Evolutionary conservation across 1,284 basidiomycete genomes (phyloP), one percentile per base, ranked within the genome.

Genomic region (Microbotryomycetes sp.): DNA sequence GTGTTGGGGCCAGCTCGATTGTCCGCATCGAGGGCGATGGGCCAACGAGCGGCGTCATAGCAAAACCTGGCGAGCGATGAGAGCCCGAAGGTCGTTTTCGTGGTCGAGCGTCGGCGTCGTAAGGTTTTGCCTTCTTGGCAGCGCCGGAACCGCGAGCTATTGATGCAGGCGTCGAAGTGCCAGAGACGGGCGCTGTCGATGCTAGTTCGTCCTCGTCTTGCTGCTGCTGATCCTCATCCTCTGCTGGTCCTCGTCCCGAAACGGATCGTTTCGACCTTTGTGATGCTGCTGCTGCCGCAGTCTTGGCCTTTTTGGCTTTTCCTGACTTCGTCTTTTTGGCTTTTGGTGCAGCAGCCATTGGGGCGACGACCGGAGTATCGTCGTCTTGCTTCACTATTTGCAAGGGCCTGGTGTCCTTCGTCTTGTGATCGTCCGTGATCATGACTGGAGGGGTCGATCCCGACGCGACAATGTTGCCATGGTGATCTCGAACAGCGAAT

Each of bases 361-460:
- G 31, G 57, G 56, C 32, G 51, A 54, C 23, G 55, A 52, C 23
- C 56, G 32, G 49, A 12, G 62, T 28, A 23, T 55, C 58, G 62
- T 59, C 30, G 50, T 56, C 22, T 57, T 57, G 19, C 52, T 57
- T 2, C 53, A 63, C 16, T 53, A 46, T 45, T 32, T 14, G 60
- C 45, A 30, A 58, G 61, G 30, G 63, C 55, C 60, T 65, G 5
- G 60, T 80, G 67, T 77, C 75, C 6, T 82, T 84, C 42, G 90
- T 92, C 79, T 97, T 97, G 79, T 97, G 93, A 76, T 99, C 96
- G 77, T 99, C 96, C 3, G 94, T 99, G 71, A 98, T 98, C 86
- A 98, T 94, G 73, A 99, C 94, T 3, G 94, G 92, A 30, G 86
- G 86, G 2, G 91, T 92, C 51, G 82, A 83, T 3, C 91, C 90